Percentiles rank a stretch among this genome's conserved stretches.
These are phyloP conservation scores for Panicum hallii DNA, from an alignment of 202 grass and related monocot genomes.

Conservation along the genomic window DNA sequence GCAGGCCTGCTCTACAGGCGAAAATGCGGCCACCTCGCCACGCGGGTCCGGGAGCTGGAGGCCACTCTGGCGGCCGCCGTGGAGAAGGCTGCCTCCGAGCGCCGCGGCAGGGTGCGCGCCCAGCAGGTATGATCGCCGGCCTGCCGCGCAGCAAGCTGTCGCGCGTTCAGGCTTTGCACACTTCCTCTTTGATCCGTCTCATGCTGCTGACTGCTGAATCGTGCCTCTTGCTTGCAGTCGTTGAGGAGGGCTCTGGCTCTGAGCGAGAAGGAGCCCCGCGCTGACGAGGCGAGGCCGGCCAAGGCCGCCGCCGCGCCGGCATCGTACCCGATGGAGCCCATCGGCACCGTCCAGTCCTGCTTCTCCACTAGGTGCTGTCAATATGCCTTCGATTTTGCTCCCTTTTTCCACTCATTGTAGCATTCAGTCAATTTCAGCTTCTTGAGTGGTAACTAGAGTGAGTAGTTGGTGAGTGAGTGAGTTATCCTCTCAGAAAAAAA, in stretches of 20 bases:
- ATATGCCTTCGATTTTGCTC: constrained; percentile 12
- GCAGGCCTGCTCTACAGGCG: constrained; percentile 58
- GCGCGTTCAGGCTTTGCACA: constrained; percentile 9
- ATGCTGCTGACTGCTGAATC: too few species aligned
- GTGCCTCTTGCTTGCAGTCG: constrained; percentile 54
- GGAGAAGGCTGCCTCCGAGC: constrained; percentile 80
- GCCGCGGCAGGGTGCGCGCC: constrained; percentile 69
- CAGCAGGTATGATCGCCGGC: constrained; percentile 64
- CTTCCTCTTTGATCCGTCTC: neutral
- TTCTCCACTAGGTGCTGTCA: constrained; percentile 79
- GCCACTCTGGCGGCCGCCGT: constrained; percentile 46
- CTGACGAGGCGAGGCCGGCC: constrained; percentile 26
- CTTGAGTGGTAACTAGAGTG: neutral
- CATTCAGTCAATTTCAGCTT: neutral
- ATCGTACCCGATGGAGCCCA: constrained; percentile 73
- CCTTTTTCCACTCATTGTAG: neutral
- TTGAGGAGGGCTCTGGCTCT: constrained; percentile 67
- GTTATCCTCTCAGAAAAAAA: neutral
- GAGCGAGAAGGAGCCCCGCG: constrained; percentile 42
- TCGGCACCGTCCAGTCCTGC: constrained; percentile 76
- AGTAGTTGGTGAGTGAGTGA: neutral
- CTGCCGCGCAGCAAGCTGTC: neutral
- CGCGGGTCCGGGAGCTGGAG: constrained; percentile 64
- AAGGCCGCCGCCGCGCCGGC: neutral
- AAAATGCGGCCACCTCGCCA: constrained; percentile 51